Conservation (phyloP, 2,329 filamentous ascomycete genomes). For the Fusarium sp. region DNA sequence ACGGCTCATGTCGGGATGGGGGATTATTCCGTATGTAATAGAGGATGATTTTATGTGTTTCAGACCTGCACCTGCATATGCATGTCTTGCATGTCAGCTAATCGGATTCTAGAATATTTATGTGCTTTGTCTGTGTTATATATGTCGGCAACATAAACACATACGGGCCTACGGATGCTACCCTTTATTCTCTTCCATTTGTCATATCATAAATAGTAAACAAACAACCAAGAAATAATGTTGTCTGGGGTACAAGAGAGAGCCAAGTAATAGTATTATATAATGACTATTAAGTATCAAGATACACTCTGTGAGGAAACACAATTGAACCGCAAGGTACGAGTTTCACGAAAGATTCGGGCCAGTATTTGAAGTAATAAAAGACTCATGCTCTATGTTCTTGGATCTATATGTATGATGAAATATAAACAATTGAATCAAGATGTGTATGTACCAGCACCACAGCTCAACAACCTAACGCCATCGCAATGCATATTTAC, state of each 20-base stretch:
- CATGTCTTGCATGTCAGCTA: constrained; percentile 21
- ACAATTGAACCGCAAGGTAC: not conserved
- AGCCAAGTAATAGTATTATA: not conserved
- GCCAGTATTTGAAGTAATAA: not conserved
- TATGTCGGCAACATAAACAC: not conserved
- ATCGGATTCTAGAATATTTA: not conserved
- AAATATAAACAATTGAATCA: constrained; percentile 32
- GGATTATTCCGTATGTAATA: constrained; percentile 4
- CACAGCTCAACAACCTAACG: not conserved
- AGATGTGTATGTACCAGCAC: constrained; percentile 31
- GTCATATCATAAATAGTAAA: not conserved
- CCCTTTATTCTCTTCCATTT: not conserved
- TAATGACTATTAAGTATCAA: not conserved
- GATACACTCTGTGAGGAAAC: not conserved
- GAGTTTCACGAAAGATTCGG: not conserved
- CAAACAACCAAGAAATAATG: not conserved
- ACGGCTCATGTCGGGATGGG: not conserved
- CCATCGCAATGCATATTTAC: constrained; percentile 15
- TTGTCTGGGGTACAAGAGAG: not conserved
- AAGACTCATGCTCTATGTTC: not conserved
- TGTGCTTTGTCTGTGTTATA: not conserved
- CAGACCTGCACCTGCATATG: constrained; percentile 14
- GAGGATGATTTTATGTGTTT: constrained; percentile 24
- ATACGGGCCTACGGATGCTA: not conserved
- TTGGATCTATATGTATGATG: constrained; percentile 10